These are phyloP conservation scores for Heliocybe sulcata DNA, from an alignment of 1,284 basidiomycete species.

Conservation along the genomic window DNA sequence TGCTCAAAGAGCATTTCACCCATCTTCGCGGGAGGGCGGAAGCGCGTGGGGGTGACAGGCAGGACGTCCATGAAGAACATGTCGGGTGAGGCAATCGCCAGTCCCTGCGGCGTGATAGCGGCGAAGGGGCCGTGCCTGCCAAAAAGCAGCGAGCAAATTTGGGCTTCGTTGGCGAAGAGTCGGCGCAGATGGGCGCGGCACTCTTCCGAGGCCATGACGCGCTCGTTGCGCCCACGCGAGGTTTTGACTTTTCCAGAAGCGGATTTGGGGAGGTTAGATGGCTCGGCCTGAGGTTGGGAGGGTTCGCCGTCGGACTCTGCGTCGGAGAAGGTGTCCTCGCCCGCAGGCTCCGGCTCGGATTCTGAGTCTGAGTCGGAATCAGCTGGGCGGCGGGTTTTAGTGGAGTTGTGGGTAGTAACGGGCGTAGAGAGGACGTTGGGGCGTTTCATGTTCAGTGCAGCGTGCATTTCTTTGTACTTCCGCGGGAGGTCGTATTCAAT, in stretches of 20 bases:
- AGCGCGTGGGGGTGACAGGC: constrained; percentile 90
- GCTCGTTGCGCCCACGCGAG: constrained; percentile 74
- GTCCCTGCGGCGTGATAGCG: constrained; percentile 41
- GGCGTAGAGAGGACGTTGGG: constrained; percentile 64
- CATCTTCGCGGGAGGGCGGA: constrained; percentile 91
- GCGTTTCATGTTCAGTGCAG: constrained; percentile 46
- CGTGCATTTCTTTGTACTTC: constrained; percentile 73
- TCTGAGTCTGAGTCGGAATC: constrained; percentile 32
- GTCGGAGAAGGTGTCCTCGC: constrained; percentile 36
- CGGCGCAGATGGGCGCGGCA: constrained; percentile 89
- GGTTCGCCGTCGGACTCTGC: constrained; percentile 27
- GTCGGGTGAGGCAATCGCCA: constrained; percentile 76
- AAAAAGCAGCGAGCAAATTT: constrained; percentile 84
- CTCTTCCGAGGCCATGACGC: constrained; percentile 87
- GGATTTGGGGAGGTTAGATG: constrained; percentile 45
- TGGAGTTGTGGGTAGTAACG: constrained; percentile 24
- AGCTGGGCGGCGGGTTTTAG: constrained; percentile 5
- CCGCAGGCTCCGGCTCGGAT: constrained; percentile 37
- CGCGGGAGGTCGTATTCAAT: constrained; percentile 85
- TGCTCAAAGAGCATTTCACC: constrained; percentile 94
- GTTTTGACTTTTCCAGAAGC: constrained; percentile 77
- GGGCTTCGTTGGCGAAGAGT: constrained; percentile 80
- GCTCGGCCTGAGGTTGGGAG: constrained; percentile 15
- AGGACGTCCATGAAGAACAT: constrained; percentile 98
- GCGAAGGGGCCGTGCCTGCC: constrained; percentile 89